These are phyloP conservation scores for Penicillium canariense DNA, from an alignment of 495 filamentous ascomycete genomes.

Conservation along the genomic window DNA sequence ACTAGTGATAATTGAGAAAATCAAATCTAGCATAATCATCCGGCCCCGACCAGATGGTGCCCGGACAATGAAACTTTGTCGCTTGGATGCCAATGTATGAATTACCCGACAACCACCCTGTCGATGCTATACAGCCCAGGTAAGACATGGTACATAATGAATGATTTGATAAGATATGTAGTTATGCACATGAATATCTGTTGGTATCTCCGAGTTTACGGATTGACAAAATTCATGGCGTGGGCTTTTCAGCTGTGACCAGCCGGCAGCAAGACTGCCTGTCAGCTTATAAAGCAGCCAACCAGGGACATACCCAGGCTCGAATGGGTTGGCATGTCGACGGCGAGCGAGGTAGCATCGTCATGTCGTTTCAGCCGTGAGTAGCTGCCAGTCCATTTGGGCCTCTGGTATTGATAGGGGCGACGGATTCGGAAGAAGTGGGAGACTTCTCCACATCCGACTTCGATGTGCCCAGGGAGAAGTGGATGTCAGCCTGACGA, in stretches of 20 bases:
- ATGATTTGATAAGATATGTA: neutral
- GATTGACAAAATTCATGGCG: neutral
- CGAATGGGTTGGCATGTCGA: neutral
- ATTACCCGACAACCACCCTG: neutral
- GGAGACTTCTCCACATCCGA: too few species aligned
- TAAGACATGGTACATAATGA: neutral
- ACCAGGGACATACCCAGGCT: neutral
- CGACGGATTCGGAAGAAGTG: neutral
- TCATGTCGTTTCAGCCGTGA: neutral
- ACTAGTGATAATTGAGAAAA: neutral
- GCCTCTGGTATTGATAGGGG: neutral
- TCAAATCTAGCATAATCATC: neutral
- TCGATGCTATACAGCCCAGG: neutral
- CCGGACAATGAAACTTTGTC: neutral
- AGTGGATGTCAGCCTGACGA: neutral
- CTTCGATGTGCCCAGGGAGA: too few species aligned
- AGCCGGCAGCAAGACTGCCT: neutral
- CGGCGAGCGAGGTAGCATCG: neutral
- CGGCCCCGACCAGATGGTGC: too few species aligned
- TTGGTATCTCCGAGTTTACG: neutral
- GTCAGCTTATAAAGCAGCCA: too few species aligned
- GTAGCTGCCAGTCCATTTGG: neutral
- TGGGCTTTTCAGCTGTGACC: neutral
- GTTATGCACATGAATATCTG: too few species aligned
- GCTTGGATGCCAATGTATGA: too few species aligned